Evolutionary conservation across 176 grass and related monocot genomes (phyloP), one percentile per base, ranked within the genome.

Genomic region (Cocos nucifera): DNA sequence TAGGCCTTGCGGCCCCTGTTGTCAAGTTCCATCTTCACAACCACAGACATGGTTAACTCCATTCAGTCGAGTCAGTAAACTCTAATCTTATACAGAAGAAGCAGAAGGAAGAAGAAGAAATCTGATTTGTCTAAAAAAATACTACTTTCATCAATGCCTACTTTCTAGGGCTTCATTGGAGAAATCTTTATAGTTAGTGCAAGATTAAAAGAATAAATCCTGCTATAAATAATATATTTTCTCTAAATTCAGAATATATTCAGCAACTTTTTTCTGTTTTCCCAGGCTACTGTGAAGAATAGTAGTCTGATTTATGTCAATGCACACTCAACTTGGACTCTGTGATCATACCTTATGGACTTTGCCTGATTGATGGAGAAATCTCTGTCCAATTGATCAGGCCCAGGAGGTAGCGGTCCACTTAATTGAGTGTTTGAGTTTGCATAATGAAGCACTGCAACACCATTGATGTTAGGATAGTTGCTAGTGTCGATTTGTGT

Each of bases 1-100:
- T 61, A 30, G 58, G 58, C 58, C 58, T 61, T 30, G 58, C 58
- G 35, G 58, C 58, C 6, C 58, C 58, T 61, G 27, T n/a, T 19
- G 58, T 61, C 26, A 61, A 5, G 25, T 61, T 61, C 58, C 58
- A 61, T 27, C 58, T 61, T 8, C 54, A 61, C 15, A 61, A 61
- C 22, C 26, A 61, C 54, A 61, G 58, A 61, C 26, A 61, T 61
- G 17, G 58, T 61, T 18, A 61, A n/a, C 2, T 32, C 17, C 27
- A n/a, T 61, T 3, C 17, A 7, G 9, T 44, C 9, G 14, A 30
- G 10, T 44, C 35, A 44, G 35, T 44, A 44, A 44, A 44, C 35
- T 44, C 35, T 14, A 44, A 44, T 44, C 1, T 12, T 44, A 44
- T 44, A 44, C 10, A 12, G 10, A 44, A 44, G 35, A 14, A 44